phyloP scores from a whole-genome alignment of 1,284 basidiomycete species.

The Ceratobasidium sp. region DNA sequence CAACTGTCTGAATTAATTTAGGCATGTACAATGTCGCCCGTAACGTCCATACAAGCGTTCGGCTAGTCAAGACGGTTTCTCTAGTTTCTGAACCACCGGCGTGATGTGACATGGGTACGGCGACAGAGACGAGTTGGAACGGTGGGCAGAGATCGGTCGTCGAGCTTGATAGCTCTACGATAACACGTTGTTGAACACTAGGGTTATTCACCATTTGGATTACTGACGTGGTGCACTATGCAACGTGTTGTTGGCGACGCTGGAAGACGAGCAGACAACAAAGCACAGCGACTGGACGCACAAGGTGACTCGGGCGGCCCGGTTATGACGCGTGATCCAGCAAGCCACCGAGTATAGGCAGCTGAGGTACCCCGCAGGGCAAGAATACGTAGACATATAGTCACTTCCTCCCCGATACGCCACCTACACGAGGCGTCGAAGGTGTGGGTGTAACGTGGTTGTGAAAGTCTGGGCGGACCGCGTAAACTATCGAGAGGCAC shows the following conservation, averaged over 20 bases:
- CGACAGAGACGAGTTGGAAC: conserved; percentile 7
- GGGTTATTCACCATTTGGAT: too few relatives aligned
- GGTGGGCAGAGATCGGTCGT: not conserved
- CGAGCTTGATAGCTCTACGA: not conserved
- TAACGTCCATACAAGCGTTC: too few relatives aligned
- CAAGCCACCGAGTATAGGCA: conserved; percentile 1
- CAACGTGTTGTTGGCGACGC: conserved; percentile 2
- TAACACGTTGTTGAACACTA: conserved; percentile 35
- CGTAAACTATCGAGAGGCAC: not conserved
- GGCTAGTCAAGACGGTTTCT: too few relatives aligned
- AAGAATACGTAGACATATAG: conserved; percentile 30
- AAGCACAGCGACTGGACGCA: not conserved
- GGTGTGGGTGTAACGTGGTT: conserved; percentile 26
- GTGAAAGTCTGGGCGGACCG: conserved; percentile 11
- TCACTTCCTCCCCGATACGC: conserved; percentile 19
- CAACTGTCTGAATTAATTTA: too few relatives aligned
- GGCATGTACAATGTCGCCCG: too few relatives aligned
- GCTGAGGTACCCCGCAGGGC: conserved; percentile 24
- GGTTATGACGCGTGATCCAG: conserved; percentile 19
- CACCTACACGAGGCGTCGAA: conserved; percentile 22
- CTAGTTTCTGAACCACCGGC: too few relatives aligned
- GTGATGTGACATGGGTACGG: too few relatives aligned
- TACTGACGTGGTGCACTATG: too few relatives aligned
- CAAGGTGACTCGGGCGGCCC: conserved; percentile 2
- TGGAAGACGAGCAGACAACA: not conserved